Base-by-base conservation (phyloP, 1,139 yeast species). In the Suhomyces coccinellae region DNA sequence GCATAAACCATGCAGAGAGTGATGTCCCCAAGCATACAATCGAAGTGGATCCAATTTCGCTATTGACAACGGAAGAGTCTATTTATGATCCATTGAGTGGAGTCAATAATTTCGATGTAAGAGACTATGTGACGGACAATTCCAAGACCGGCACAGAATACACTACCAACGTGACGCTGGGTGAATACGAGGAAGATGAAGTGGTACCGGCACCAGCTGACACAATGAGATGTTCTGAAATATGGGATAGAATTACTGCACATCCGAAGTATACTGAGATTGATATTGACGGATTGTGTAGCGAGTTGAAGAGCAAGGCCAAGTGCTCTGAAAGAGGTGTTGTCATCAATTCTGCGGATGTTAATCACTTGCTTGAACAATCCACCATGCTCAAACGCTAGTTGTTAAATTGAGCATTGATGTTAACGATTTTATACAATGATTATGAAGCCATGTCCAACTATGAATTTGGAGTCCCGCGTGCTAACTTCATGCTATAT, bases 211-310 rank as follows among this genome's bases (percentile, higher is more conserved):
- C 81, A 4, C 64, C 85, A 59, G 64, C 69, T 64, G 39, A 71
- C 65, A 57, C 61, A 73, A 54, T 88, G 66, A 79, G 81, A 58
- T 93, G 99, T 65, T 82, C 95, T 0, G 97, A 90, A 56, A 86
- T 91, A 17, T 93, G 99, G 99, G 98, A 91, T 63, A 79, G 98
- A 59, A 87, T 93, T 33, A 87, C 97, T 3, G 71, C 95, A 13
- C 97, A 93, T 73, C 98, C 99, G 30, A 83, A 86, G 62, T 93
- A 91, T 65, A 83, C 95, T 6, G 97, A 91, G 50, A 75, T 93
- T 46, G 98, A 93, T 65, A 90, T 93, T 52, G 97, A 91, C 62
- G 95, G 96, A 2, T 77, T 93, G 59, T 93, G 99, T 75, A 65
- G 71, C 33, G 99, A 93, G 66, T 77, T 93, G 62, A 85, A 91